phyloP scores from a whole-genome alignment of 78 protist genomes.

The Guillardia theta region DNA sequence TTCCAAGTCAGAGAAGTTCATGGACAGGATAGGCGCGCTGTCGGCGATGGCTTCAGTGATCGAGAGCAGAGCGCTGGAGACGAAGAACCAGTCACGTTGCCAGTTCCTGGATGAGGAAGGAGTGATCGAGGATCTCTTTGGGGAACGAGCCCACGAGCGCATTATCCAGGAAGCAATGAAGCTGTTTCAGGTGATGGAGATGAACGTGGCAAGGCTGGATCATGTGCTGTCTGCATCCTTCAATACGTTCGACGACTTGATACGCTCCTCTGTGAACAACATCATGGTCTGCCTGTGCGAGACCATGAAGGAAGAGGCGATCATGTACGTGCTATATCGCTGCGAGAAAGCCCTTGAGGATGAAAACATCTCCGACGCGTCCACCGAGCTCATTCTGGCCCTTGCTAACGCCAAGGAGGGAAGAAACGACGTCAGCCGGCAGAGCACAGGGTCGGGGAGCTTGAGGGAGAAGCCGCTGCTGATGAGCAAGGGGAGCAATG shows the following conservation, averaged over 20 bases:
- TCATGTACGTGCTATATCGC: not conserved
- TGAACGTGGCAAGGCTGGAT: not conserved
- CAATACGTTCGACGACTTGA: not conserved
- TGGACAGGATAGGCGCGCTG: not conserved
- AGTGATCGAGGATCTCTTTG: not conserved
- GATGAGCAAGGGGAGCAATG: not conserved
- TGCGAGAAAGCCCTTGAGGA: not conserved
- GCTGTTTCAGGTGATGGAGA: not conserved
- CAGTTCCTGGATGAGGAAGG: not conserved
- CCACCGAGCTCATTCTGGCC: not conserved
- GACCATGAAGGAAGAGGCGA: not conserved
- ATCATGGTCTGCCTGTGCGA: not conserved
- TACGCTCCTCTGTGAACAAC: not conserved
- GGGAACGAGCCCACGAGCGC: slow-evolving; percentile 28
- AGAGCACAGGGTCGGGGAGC: too few relatives aligned
- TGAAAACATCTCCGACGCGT: not conserved
- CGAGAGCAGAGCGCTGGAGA: not conserved
- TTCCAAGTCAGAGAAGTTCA: not conserved
- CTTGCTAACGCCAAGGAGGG: not conserved
- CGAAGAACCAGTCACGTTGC: not conserved
- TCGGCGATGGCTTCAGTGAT: not conserved
- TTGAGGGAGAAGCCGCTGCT: not conserved
- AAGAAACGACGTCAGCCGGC: not conserved
- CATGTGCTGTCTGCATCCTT: not conserved
- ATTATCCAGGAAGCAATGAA: not conserved